A percentile compares a stretch with the other conserved stretches of the same genome.
phyloP scores from a whole-genome alignment of 768 basidiomycete genomes.

The Auricularia cornea region DNA sequence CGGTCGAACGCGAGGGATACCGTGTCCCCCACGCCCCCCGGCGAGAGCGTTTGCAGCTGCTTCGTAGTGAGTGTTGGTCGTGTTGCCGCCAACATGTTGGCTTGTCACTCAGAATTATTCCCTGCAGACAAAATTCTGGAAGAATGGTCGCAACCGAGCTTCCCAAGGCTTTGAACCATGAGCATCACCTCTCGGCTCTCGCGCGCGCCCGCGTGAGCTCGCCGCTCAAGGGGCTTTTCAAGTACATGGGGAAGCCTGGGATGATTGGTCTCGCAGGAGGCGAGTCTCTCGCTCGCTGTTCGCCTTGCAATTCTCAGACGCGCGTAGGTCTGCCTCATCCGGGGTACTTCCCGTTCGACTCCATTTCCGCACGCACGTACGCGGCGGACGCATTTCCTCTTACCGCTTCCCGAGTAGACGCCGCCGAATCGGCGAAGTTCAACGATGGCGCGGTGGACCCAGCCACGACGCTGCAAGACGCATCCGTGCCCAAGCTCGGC shows the following conservation, averaged over 20 bases:
- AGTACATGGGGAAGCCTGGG: slow-evolving; percentile 48
- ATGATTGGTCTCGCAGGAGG: slow-evolving; percentile 62
- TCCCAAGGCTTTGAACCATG: slow-evolving; percentile 40
- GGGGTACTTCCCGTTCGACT: slow-evolving; percentile 61
- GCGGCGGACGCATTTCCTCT: slow-evolving; percentile 43
- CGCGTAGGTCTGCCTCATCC: slow-evolving; percentile 41
- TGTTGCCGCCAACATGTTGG: too few species aligned
- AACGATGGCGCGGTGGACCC: slow-evolving; percentile 10
- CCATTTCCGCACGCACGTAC: slow-evolving; percentile 47
- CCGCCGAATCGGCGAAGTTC: slow-evolving; percentile 39
- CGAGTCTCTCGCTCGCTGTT: too few species aligned
- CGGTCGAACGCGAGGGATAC: too few species aligned
- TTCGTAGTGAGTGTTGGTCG: too few species aligned
- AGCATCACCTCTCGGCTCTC: slow-evolving; percentile 60
- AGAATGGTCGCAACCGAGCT: neutral
- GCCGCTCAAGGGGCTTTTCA: slow-evolving; percentile 59
- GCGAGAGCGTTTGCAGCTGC: too few species aligned
- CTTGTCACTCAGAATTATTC: too few species aligned
- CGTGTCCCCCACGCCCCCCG: too few species aligned
- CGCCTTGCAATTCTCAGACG: too few species aligned
- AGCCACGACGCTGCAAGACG: neutral
- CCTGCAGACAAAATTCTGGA: too few species aligned
- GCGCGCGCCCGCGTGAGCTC: slow-evolving; percentile 41
- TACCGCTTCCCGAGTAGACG: slow-evolving; percentile 13
- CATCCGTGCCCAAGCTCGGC: slow-evolving; percentile 55